These are phyloP conservation scores for Lipomyces anomalus DNA, from an alignment of 805 yeast species.

Conservation along the genomic window DNA sequence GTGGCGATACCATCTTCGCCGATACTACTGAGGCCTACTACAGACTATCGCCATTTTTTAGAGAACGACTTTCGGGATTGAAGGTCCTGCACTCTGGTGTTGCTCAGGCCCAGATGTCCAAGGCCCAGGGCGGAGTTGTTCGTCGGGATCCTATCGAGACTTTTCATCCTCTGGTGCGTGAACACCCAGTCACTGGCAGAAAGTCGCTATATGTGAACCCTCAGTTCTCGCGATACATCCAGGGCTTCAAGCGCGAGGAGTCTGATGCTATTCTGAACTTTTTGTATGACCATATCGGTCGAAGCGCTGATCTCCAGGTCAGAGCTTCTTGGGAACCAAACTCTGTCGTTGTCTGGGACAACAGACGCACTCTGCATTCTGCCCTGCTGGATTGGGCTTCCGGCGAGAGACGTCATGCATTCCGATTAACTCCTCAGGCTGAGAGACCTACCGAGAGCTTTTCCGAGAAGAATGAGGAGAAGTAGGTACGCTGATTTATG, in stretches of 20 bases:
- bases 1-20: conserved; percentile 79
- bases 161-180: conserved; percentile 46
- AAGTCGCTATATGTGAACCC: conserved; percentile 43
- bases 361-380: conserved; percentile 46
- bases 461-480: neutral
- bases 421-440: conserved; percentile 69
- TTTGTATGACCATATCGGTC: conserved; percentile 46
- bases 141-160: conserved; percentile 45
- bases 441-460: conserved; percentile 48
- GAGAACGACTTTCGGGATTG: conserved; percentile 52
- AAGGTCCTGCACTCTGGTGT: conserved; percentile 65
- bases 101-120: conserved; percentile 38
- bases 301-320: conserved; percentile 43
- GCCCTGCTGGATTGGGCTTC: conserved; percentile 52
- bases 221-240: conserved; percentile 52
- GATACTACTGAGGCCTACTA: conserved; percentile 66
- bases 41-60: conserved; percentile 60
- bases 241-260: conserved; percentile 69
- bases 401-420: conserved; percentile 62
- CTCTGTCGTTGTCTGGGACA: conserved; percentile 51
- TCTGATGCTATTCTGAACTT: conserved; percentile 55
- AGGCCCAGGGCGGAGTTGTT: conserved; percentile 41
- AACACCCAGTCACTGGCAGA: conserved; percentile 46
- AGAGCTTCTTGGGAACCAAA: conserved; percentile 49
- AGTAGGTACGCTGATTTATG: too few species aligned